Conservation (phyloP, 1,139 yeast genomes). For the Pichia sp. region DNA sequence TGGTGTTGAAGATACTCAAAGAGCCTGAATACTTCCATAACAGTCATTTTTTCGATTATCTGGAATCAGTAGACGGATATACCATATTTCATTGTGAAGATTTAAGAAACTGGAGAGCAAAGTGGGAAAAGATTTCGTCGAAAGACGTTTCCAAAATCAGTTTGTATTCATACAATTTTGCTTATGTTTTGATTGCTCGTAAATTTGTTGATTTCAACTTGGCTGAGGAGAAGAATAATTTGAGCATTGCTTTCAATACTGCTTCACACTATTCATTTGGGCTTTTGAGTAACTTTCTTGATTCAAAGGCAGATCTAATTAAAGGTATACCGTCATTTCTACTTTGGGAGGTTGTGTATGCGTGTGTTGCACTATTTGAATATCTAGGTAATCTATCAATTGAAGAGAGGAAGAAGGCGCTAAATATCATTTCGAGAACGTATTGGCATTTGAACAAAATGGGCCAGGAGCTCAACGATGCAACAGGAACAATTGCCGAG, state of each 20-base stretch:
- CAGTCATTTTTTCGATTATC: background rate
- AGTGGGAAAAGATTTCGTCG: constrained; percentile 40
- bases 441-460: constrained; percentile 53
- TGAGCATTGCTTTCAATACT: constrained; percentile 32
- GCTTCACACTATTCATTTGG: constrained; percentile 39
- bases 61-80: background rate
- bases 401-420: constrained; percentile 35
- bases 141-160: constrained; percentile 44
- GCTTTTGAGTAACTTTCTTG: constrained; percentile 39
- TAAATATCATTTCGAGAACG: constrained; percentile 43
- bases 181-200: constrained; percentile 40
- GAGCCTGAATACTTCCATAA: constrained; percentile 5
- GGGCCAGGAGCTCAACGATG: constrained; percentile 50
- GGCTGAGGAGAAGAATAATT: background rate
- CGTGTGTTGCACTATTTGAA: constrained; percentile 47
- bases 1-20: constrained; percentile 15
- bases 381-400: constrained; percentile 36
- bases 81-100: constrained; percentile 31
- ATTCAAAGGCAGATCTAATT: constrained; percentile 40
- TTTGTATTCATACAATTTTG: constrained; percentile 41
- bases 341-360: constrained; percentile 46
- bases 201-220: constrained; percentile 28
- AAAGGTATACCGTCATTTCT: constrained; percentile 50
- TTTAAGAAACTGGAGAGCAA: constrained; percentile 37
- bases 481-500: constrained; percentile 51